Conservation (phyloP, 2,329 filamentous ascomycete genomes). For the Fusarium tuaranense region DNA sequence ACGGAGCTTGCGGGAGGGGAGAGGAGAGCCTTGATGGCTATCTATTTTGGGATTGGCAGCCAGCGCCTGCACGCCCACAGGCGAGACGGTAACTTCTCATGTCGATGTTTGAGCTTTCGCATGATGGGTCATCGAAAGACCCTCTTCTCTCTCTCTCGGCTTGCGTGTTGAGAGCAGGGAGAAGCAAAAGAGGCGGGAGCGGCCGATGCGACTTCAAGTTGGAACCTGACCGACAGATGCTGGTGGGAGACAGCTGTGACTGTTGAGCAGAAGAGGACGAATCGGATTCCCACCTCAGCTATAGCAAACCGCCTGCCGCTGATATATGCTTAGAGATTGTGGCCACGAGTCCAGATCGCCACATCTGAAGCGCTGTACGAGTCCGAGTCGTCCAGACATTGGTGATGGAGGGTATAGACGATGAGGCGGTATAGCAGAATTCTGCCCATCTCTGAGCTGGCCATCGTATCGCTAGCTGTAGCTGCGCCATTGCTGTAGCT, state of each 20-base stretch:
- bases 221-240: constrained; percentile 19
- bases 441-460: constrained; percentile 13
- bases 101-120: constrained; percentile 5
- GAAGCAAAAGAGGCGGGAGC: constrained; percentile 35
- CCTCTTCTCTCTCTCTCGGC: constrained; percentile 17
- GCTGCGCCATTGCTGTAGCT: not conserved
- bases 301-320: constrained; percentile 26
- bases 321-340: constrained; percentile 25
- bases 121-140: constrained; percentile 22
- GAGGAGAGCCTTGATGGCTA: constrained; percentile 12
- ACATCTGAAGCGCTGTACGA: constrained; percentile 1
- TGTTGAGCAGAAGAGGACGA: constrained; percentile 15
- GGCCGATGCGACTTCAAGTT: constrained; percentile 19
- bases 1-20: constrained; percentile 5
- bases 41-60: constrained; percentile 1
- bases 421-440: constrained; percentile 13
- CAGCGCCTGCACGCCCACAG: constrained; percentile 9
- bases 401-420: constrained; percentile 37
- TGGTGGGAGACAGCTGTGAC: constrained; percentile 17
- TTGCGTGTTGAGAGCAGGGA: constrained; percentile 25
- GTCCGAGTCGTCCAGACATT: not conserved
- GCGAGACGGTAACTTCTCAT: constrained; percentile 16
- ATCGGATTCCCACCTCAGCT: constrained; percentile 22
- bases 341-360: constrained; percentile 16
- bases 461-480: not conserved